These are phyloP conservation scores for Zygoascus bituminiphila DNA, from an alignment of 805 yeast genomes.

Conservation along the genomic window DNA sequence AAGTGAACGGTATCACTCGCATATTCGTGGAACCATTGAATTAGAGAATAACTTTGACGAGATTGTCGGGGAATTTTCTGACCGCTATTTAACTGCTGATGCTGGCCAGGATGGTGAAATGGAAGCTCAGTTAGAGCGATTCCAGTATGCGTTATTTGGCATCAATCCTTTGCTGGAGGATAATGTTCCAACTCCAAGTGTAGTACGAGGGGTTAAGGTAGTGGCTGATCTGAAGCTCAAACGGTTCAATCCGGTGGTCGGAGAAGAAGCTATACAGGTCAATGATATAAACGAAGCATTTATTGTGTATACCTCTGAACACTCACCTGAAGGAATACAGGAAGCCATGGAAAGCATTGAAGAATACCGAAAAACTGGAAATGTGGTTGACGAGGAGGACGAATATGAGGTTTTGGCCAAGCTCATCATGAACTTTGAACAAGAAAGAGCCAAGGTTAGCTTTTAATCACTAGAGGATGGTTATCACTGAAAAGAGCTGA, in stretches of 20 bases:
- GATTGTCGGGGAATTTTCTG: conserved; percentile 50
- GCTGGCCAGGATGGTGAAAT: conserved; percentile 48
- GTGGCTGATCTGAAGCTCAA: conserved; percentile 62
- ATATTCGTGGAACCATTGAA: conserved; percentile 46
- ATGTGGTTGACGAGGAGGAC: conserved; percentile 22
- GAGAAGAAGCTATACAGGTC: conserved; percentile 3
- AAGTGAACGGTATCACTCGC: conserved; percentile 73
- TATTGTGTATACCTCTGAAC: conserved; percentile 40
- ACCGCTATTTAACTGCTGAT: conserved; percentile 48
- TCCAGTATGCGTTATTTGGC: conserved; percentile 80
- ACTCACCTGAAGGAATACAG: conserved; percentile 32
- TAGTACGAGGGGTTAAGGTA: conserved; percentile 57
- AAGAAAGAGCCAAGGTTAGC: conserved; percentile 8
- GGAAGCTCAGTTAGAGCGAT: conserved; percentile 64
- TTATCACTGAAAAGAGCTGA: too few relatives aligned
- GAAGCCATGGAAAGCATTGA: conserved; percentile 36
- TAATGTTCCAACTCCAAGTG: conserved; percentile 48
- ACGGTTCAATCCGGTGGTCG: conserved; percentile 32
- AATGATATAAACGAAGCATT: conserved; percentile 39
- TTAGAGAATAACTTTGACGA: conserved; percentile 37
- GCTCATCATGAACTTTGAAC: conserved; percentile 19
- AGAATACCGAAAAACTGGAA: conserved; percentile 38
- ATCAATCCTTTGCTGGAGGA: conserved; percentile 61
- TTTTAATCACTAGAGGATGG: not conserved
- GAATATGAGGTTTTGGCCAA: conserved; percentile 23